These are phyloP conservation scores for Kodamaea sp. DNA, from an alignment of 1,139 yeast species.

Conservation along the genomic window DNA sequence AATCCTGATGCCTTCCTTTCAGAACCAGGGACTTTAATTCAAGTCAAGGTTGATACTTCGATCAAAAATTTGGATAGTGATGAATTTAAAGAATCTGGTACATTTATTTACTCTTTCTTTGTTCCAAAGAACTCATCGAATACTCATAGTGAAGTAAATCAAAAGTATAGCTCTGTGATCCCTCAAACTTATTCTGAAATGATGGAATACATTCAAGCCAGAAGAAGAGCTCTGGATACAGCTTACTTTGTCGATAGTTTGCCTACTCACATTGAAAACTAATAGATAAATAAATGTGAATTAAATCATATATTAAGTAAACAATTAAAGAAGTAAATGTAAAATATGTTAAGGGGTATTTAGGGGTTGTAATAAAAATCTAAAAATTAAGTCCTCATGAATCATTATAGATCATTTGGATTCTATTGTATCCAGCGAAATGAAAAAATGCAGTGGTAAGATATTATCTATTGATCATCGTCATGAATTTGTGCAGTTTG, in stretches of 20 bases:
- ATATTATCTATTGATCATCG: constrained; percentile 22
- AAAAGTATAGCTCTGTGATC: constrained; percentile 58
- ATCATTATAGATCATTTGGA: too few species aligned
- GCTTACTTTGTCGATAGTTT: constrained; percentile 59
- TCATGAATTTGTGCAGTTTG: constrained; percentile 37
- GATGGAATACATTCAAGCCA: constrained; percentile 87
- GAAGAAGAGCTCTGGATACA: constrained; percentile 84
- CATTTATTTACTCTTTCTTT: constrained; percentile 83
- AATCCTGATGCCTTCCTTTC: constrained; percentile 60
- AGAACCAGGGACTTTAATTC: constrained; percentile 83
- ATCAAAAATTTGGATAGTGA: constrained; percentile 66
- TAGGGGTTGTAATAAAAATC: not conserved
- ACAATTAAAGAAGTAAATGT: not conserved
- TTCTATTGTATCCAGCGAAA: not conserved
- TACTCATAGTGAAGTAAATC: constrained; percentile 25
- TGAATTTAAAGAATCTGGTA: constrained; percentile 68
- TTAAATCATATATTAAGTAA: constrained; percentile 6
- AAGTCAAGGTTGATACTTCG: constrained; percentile 80
- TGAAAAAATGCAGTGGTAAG: not conserved
- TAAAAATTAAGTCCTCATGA: not conserved
- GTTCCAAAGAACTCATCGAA: constrained; percentile 50
- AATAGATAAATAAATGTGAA: constrained; percentile 1
- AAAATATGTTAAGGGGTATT: not conserved
- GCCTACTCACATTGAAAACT: constrained; percentile 15
- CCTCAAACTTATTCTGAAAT: constrained; percentile 89